Base-by-base conservation (phyloP, 345 rosid genomes). In the Eucalyptus victrix region DNA sequence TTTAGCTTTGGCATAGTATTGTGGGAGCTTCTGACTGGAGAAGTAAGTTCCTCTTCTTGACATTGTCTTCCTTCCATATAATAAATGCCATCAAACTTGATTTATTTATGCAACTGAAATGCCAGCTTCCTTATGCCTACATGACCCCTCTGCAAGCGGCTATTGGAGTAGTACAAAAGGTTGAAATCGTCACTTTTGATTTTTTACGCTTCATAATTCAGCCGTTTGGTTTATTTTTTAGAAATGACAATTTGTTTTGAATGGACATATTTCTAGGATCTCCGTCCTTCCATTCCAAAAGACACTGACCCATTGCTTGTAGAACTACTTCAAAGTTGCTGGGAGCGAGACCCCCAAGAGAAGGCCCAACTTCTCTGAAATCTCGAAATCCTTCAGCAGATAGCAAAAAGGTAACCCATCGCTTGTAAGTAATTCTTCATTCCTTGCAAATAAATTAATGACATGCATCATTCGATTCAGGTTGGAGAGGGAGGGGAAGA, bases 21-120 rank as follows among this genome's bases (percentile, higher is more conserved):
- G 44, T 98, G 99, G 99, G 99, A 98, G 92, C 97, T 98, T 91
- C 94, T 97, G 90, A 95, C 99, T 11, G 99, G 98, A 85, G 99
- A 97, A 90, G 99, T 94, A 93, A 92, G 96, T 44, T 65, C 54
- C 86, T 67, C 58, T 49, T 85, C 13, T 47, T 86, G 30, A 37
- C 56, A 13, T 80, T 72, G 56, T 51, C 60, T 18, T 23, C 49
- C n/a, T 87, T 76, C 85, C 28, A 72, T 8, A 34, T 88, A 88
- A 45, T 90, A 87, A 54, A 80, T 88, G 80, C 18, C 53, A 37
- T 51, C 83, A 58, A 88, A 65, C 49, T 85, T 72, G 44, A n/a
- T 69, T 87, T 86, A 15, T 67, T 56, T 89, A 65, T 72, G 3
- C 19, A 49, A 56, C 62, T 87, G 50, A 87, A 91, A 88, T 91